Evolutionary conservation across 768 basidiomycete genomes (phyloP), one percentile per base, ranked within the genome.

Genomic region (Russula griseocarnosa): DNA sequence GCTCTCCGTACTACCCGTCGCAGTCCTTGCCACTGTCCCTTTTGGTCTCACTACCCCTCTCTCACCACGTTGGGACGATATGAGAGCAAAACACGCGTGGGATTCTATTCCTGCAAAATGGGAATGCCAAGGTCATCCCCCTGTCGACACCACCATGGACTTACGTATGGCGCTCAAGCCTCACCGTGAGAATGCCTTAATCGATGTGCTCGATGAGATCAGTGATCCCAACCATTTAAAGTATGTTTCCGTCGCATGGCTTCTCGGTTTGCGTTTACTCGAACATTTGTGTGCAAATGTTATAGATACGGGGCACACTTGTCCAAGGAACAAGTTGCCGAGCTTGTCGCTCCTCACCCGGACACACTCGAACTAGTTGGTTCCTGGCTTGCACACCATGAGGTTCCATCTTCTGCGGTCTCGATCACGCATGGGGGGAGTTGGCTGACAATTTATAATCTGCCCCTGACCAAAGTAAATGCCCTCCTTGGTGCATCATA

Each of bases 301-400:
- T 22, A 5, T 53, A 83, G 83, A 62, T 86, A 86, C 66, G 83
- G 84, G 16, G 75, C 81, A 65, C 85, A 88, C 71, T 74, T 88
- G 36, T 78, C 81, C 47, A 82, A 84, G 70, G 82, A 81, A 59
- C 81, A 86, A 52, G 79, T 82, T 8, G 81, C 85, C 28, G 76
- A 74, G 13, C 78, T 87, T 26, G 76, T 82, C 54, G 80, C 81
- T 8, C 84, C 86, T 22, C 82, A 80, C 61, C 75, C 78, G 0
- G 79, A 82, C 60, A 78, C 85, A 2, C 72, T 79, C n/a, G 75
- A 76, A 9, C 74, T 79, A 22, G 81, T 86, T 40, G 74, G 80
- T 56, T 74, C 76, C 9, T 88, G 86, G 86, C 79, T 88, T 34
- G 69, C 72, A 16, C 75, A 76, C 57, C 82, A 86, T 63, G 83